These are phyloP conservation scores for Ophiognomonia clavigignenti-juglandacearum DNA, from an alignment of 2,329 filamentous ascomycete species.

Conservation along the genomic window DNA sequence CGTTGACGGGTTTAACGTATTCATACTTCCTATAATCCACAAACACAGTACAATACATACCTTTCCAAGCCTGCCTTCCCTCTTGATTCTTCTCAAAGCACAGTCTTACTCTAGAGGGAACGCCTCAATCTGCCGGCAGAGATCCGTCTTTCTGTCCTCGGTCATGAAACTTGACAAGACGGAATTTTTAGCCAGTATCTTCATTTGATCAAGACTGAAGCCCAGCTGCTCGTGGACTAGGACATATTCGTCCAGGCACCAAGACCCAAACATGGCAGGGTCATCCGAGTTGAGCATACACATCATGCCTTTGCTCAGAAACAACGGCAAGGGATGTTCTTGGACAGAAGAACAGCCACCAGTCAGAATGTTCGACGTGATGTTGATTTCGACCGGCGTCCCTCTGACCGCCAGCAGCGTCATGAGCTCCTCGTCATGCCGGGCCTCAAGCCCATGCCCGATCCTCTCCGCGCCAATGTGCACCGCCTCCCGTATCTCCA, in stretches of 20 bases:
- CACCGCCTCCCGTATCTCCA: constrained; percentile 15
- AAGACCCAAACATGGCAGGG: constrained; percentile 16
- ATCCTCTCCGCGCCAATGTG: constrained; percentile 15
- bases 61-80: too few relatives aligned
- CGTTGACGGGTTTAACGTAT: too few relatives aligned
- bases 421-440: constrained; percentile 14
- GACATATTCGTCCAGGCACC: constrained; percentile 17
- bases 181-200: constrained; percentile 7
- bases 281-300: constrained; percentile 15
- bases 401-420: constrained; percentile 1
- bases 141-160: not conserved
- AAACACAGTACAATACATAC: too few relatives aligned
- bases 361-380: constrained; percentile 17
- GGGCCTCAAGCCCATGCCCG: constrained; percentile 15
- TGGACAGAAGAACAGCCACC: constrained; percentile 11
- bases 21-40: too few relatives aligned
- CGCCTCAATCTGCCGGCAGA: not conserved
- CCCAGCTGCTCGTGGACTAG: constrained; percentile 11
- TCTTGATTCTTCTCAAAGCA: too few relatives aligned
- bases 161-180: constrained; percentile 6
- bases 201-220: constrained; percentile 8
- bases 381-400: constrained; percentile 16
- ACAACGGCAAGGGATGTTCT: constrained; percentile 12
- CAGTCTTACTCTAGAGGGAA: not conserved
- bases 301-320: constrained; percentile 4